Evolutionary conservation across 768 basidiomycete species (phyloP).

Genomic region (Neoboletus subvelutipes): DNA sequence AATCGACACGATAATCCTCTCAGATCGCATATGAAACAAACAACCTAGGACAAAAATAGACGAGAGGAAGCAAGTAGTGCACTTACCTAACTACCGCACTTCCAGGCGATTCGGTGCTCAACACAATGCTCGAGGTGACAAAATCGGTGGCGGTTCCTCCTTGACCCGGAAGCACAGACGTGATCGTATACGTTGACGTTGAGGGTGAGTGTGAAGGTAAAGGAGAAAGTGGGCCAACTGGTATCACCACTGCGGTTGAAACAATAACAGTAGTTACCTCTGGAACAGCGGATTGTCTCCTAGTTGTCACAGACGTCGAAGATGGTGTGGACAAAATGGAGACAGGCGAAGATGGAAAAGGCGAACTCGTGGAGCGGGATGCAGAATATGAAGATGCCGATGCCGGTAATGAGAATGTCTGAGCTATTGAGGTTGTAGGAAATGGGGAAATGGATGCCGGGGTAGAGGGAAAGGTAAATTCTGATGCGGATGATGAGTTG

Average conservation of each 20-base stretch:
- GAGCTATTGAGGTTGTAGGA: background rate
- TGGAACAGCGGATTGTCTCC: background rate
- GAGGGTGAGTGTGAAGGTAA: background rate
- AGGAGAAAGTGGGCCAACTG: background rate
- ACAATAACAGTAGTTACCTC: slow-evolving; percentile 15
- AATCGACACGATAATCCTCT: slow-evolving; percentile 10
- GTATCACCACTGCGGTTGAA: slow-evolving; percentile 14
- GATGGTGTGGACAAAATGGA: background rate
- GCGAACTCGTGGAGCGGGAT: background rate
- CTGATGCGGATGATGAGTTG: slow-evolving; percentile 1
- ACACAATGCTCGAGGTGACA: slow-evolving; percentile 19
- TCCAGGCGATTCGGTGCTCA: slow-evolving; percentile 24
- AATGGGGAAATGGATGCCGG: background rate
- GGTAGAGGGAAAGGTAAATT: background rate
- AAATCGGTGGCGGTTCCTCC: slow-evolving; percentile 16
- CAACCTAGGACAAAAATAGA: background rate
- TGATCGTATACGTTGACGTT: slow-evolving; percentile 23
- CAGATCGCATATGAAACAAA: slow-evolving; percentile 8
- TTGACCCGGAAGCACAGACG: slow-evolving; percentile 16
- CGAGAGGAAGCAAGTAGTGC: background rate
- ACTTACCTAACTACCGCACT: slow-evolving; percentile 17
- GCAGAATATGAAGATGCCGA: slow-evolving; percentile 2
- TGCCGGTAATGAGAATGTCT: background rate
- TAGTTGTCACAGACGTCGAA: background rate
- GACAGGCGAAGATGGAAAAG: background rate